Conservation (phyloP, 352 stramenopile genomes). For the Thraustochytrium sp. region DNA sequence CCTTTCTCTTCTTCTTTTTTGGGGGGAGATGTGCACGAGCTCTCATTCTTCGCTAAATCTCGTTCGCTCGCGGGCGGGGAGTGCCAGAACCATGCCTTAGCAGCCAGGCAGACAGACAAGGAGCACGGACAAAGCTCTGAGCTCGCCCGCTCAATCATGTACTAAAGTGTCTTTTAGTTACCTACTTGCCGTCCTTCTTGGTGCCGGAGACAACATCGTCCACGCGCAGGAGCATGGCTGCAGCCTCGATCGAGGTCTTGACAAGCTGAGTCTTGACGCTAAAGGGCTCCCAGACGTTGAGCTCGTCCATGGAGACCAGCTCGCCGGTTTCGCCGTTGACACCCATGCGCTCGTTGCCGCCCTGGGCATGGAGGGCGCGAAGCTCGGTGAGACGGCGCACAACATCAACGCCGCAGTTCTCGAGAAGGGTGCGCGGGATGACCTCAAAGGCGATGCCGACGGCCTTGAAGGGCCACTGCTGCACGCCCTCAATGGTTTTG, state of each 20-base stretch:
- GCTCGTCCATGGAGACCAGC: conserved; percentile 86
- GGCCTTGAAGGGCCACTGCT: conserved; percentile 94
- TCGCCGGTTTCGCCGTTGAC: conserved; percentile 72
- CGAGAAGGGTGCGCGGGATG: conserved; percentile 95
- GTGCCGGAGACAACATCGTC: conserved; percentile 99
- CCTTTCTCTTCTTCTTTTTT: too few species aligned
- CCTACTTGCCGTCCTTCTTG: conserved; percentile 76
- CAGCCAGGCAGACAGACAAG: too few species aligned
- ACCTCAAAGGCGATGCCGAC: conserved; percentile 96
- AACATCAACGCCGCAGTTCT: conserved; percentile 98
- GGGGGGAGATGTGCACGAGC: too few species aligned
- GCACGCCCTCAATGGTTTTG: conserved; percentile 83
- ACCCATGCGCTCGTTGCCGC: conserved; percentile 61
- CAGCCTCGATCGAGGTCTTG: conserved; percentile 94
- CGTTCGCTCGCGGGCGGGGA: neutral
- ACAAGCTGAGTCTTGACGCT: conserved; percentile 99
- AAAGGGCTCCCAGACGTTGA: conserved; percentile 98
- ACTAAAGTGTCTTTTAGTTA: too few species aligned
- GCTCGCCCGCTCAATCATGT: too few species aligned
- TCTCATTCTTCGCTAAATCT: neutral
- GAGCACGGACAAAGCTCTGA: too few species aligned
- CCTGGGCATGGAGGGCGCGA: conserved; percentile 56
- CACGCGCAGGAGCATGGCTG: conserved; percentile 80
- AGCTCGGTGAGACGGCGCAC: conserved; percentile 96
- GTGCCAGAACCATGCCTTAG: too few species aligned